These are phyloP conservation scores for thale cress (Arabidopsis thaliana) DNA, from an alignment of 345 rosid genomes.

Conservation along the genomic window TAIR10.1 NC_003070.9:26092501-26093000, in stretches of 20 bases:
- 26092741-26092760: conserved; percentile 21
- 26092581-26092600: conserved; percentile 12
- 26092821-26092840: conserved; percentile 38
- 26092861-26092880: conserved; percentile 42
- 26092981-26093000: not conserved
- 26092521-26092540: not conserved
- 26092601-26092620: conserved; percentile 19
- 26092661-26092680: not conserved
- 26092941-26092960: conserved; percentile 29
- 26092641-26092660: not conserved
- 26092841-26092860: conserved; percentile 29
- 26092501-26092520: conserved; percentile 24
- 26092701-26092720: conserved; percentile 37
- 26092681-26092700: conserved; percentile 4
- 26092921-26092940: conserved; percentile 37
- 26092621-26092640: not conserved
- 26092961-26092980: conserved; percentile 33
- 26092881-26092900: conserved; percentile 38
- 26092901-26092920: conserved; percentile 26
- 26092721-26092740: conserved; percentile 43
- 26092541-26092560: conserved; percentile 13
- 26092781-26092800: conserved; percentile 2
- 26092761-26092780: conserved; percentile 18
- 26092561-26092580: conserved; percentile 20
- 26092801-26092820: conserved; percentile 20